A percentile compares a stretch with the other conserved stretches of the same genome.
Evolutionary conservation across 352 stramenopile species (phyloP).

Genomic region (Phytopythium boreale): DNA sequence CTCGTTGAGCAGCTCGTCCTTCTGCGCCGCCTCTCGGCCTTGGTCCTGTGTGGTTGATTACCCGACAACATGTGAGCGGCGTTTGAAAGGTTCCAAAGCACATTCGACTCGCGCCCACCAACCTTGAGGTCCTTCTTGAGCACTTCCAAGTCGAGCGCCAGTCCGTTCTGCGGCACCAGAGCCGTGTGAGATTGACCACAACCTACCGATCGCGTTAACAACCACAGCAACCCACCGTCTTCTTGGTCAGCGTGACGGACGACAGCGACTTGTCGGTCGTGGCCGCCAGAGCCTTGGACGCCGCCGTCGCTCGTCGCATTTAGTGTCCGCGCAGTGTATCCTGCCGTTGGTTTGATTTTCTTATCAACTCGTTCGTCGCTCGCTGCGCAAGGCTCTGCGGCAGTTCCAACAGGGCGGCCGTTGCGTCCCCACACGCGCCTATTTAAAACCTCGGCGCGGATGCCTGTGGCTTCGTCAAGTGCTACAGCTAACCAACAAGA

Average conservation of each 20-base stretch:
- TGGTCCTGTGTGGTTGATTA: conserved; percentile 25
- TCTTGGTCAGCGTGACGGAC: conserved; percentile 53
- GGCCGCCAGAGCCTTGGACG: conserved; percentile 40
- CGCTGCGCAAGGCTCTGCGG: no score
- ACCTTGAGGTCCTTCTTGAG: conserved; percentile 59
- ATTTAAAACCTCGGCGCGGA: no score
- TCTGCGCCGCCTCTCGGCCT: conserved; percentile 38
- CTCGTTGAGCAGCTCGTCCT: conserved; percentile 46
- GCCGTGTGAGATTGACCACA: not conserved
- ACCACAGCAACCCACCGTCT: conserved; percentile 28
- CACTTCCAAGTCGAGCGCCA: conserved; percentile 50
- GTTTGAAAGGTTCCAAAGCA: not conserved
- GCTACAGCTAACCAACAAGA: no score
- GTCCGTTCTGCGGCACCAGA: conserved; percentile 27
- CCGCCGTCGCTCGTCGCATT: conserved; percentile 37
- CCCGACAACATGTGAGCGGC: not conserved
- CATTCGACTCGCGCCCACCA: not conserved
- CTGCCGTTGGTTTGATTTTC: no score
- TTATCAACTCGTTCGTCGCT: no score
- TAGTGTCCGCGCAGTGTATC: no score
- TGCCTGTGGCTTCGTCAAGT: no score
- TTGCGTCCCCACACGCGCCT: no score
- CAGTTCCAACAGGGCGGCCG: no score
- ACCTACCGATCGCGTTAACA: not conserved
- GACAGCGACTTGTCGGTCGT: conserved; percentile 55